Evolutionary conservation across 805 yeast species (phyloP).

Genomic region (Wickerhamomyces subpelliculosus): DNA sequence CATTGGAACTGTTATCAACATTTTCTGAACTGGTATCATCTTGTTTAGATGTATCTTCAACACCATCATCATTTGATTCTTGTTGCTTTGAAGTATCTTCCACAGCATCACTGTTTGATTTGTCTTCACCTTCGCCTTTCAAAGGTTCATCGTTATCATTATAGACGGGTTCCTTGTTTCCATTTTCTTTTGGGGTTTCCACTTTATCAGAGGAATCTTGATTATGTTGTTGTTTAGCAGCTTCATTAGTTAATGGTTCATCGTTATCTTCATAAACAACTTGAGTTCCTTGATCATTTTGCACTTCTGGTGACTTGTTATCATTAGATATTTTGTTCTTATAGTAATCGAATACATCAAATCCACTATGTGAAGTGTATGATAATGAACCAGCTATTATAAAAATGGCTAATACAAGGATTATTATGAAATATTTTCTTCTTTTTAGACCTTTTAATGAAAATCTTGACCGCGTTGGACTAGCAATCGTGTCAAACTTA

Average conservation of each 20-base stretch:
- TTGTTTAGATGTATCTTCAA: background rate
- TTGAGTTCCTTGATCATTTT: slow-evolving; percentile 2
- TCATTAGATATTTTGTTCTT: slow-evolving; percentile 9
- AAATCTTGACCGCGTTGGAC: background rate
- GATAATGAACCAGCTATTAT: slow-evolving; percentile 14
- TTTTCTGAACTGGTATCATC: background rate
- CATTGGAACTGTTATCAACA: too few relatives aligned
- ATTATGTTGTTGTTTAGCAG: too few relatives aligned
- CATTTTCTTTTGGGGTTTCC: slow-evolving; percentile 1
- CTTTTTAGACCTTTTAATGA: slow-evolving; percentile 1
- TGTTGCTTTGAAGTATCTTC: background rate
- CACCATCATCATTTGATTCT: background rate
- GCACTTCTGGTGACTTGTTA: slow-evolving; percentile 1
- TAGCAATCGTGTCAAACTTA: slow-evolving; percentile 10
- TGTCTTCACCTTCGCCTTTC: background rate
- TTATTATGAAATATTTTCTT: slow-evolving; percentile 8
- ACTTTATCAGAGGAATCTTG: too few relatives aligned
- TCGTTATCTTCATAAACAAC: slow-evolving; percentile 2
- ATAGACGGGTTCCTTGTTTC: background rate
- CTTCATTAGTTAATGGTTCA: background rate
- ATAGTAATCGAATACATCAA: slow-evolving; percentile 15
- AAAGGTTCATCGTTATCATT: background rate
- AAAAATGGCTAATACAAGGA: slow-evolving; percentile 5
- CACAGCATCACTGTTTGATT: background rate
- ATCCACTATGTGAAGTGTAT: slow-evolving; percentile 9